Base-by-base conservation (phyloP, 1,284 basidiomycete genomes). In the Ceratobasidium sp. region DNA sequence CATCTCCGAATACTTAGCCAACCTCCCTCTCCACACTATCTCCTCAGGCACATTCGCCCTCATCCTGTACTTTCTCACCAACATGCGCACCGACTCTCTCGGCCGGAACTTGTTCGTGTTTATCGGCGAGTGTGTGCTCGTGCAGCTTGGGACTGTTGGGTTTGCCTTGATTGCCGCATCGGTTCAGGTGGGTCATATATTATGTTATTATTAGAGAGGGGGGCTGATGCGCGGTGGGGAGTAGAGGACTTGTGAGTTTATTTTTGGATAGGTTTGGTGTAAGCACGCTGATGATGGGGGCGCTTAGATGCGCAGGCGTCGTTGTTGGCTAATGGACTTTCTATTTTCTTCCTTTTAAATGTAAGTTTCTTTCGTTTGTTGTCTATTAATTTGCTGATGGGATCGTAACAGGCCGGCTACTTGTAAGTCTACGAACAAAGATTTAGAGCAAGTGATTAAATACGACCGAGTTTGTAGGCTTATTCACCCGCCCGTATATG, bases 81-180 rank as follows among this genome's bases (percentile, higher is more conserved):
- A 80, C 1, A 77, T 85, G 47, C 78, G 84, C 15, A 79, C 75
- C 2, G 83, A 84, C 29, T 72, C 83, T n/a, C 79, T 84, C 7
- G 83, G 83, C 0, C 75, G 77, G 1, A 82, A 83, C 47, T 76
- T 87, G 22, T 83, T 85, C 74, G 81, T 80, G 19, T 82, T 83
- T 60, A 82, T 84, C 27, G 83, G 83, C 0, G 82, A 82, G 15
- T 81, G 82, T 24, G 78, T 86, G 14, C 53, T 83, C 11, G 82
- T 83, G 11, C 86, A 86, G 75, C 82, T 84, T 51, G 80, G 81
- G 9, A 81, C 81, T 6, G 82, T 84, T 57, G 82, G 82, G 2
- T 80, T 84, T 29, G 83, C 84, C 0, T 77, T 86, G 9, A 62
- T 87, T 5, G 78, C 81, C 8, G 82, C 82, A 0, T 60, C 56